These are phyloP conservation scores for Sugiyamaella paludigena DNA, from an alignment of 1,139 yeast genomes.

Conservation along the genomic window DNA sequence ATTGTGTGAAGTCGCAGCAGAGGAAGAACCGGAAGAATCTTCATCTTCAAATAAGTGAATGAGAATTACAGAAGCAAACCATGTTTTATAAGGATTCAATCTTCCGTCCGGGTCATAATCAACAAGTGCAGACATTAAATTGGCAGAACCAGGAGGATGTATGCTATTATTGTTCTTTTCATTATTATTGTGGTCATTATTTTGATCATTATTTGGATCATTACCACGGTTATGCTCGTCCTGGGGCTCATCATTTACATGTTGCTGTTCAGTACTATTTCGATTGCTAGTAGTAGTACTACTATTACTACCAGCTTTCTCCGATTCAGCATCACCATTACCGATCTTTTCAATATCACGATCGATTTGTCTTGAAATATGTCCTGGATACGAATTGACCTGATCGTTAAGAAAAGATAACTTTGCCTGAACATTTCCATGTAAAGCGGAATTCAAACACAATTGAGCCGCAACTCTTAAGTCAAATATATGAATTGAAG, in stretches of 20 bases:
- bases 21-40: neutral
- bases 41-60: conserved; percentile 59
- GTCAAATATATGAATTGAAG: conserved; percentile 82
- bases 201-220: conserved; percentile 7
- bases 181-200: neutral
- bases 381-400: conserved; percentile 45
- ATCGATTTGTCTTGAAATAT: neutral
- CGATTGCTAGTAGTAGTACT: neutral
- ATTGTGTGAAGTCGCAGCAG: too few species aligned
- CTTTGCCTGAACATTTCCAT: conserved; percentile 62
- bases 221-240: neutral
- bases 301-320: neutral
- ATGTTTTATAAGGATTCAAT: conserved; percentile 79
- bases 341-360: conserved; percentile 9
- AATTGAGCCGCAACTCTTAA: conserved; percentile 68
- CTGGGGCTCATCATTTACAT: neutral
- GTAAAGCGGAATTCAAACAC: conserved; percentile 66
- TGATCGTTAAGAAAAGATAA: conserved; percentile 62
- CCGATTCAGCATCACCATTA: conserved; percentile 7
- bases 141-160: conserved; percentile 31
- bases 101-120: conserved; percentile 76
- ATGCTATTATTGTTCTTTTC: neutral
- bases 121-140: conserved; percentile 65
- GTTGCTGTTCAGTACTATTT: neutral
- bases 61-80: conserved; percentile 77